phyloP scores from a whole-genome alignment of 805 yeast genomes.

The Alloascoidea hylecoeti region DNA sequence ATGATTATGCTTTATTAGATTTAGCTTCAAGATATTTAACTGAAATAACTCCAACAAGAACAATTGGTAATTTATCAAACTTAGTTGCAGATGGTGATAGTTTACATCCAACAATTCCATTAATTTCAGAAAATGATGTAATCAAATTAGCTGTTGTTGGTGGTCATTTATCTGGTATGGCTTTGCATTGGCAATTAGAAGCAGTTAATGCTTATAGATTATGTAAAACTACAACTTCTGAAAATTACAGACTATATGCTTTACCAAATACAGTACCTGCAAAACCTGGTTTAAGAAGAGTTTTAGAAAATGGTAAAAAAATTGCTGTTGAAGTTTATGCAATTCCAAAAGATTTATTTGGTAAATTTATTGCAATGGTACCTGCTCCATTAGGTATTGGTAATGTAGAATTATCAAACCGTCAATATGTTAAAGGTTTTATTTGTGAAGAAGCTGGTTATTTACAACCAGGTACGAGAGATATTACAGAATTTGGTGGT shows the following conservation, averaged over 20 bases:
- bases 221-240: constrained; percentile 53
- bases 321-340: constrained; percentile 76
- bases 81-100: constrained; percentile 28
- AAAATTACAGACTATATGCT: constrained; percentile 65
- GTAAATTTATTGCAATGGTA: constrained; percentile 73
- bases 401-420: constrained; percentile 67
- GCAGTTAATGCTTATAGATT: constrained; percentile 66
- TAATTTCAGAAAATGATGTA: constrained; percentile 22
- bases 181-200: constrained; percentile 87
- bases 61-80: constrained; percentile 36
- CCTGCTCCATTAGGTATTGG: constrained; percentile 96
- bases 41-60: constrained; percentile 32
- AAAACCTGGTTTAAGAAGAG: constrained; percentile 84
- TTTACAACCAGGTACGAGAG: constrained; percentile 52
- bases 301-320: constrained; percentile 32
- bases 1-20: constrained; percentile 81
- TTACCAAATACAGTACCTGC: constrained; percentile 68
- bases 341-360: constrained; percentile 66
- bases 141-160: constrained; percentile 89
- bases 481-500: constrained; percentile 80
- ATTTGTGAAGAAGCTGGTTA: constrained; percentile 91
- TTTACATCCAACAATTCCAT: constrained; percentile 29
- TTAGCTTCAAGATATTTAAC: constrained; percentile 59
- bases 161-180: constrained; percentile 82
- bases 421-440: constrained; percentile 82